Percentiles rank a stretch among this genome's conserved stretches.
These are phyloP conservation scores for Bretschneidera sinensis DNA, from an alignment of 345 rosid genomes.

Conservation along the genomic window DNA sequence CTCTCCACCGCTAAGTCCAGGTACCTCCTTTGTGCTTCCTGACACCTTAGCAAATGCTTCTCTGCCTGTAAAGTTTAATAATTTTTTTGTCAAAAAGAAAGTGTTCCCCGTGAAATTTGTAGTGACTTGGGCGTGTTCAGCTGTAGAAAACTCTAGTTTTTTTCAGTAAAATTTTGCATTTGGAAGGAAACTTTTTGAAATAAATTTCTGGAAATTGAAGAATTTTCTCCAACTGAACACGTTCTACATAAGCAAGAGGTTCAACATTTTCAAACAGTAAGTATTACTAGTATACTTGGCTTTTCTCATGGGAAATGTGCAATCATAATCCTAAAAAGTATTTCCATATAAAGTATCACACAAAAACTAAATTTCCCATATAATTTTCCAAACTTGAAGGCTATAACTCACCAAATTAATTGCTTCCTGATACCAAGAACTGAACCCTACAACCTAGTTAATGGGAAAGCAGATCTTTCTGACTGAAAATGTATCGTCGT, in stretches of 20 bases:
- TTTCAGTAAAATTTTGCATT: too few relatives aligned
- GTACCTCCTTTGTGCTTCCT: constrained; percentile 11
- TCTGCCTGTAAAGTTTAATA: too few relatives aligned
- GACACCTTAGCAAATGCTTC: not conserved
- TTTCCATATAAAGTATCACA: not conserved
- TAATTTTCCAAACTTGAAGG: not conserved
- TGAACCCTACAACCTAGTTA: not conserved
- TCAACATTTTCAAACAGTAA: not conserved
- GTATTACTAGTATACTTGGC: not conserved
- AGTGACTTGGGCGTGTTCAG: too few relatives aligned
- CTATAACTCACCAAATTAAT: not conserved
- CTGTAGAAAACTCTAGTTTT: too few relatives aligned
- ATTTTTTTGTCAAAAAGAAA: too few relatives aligned
- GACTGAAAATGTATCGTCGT: too few relatives aligned
- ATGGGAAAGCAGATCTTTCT: not conserved
- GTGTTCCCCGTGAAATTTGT: too few relatives aligned
- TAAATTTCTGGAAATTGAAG: too few relatives aligned
- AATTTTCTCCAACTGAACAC: too few relatives aligned
- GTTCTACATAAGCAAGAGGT: too few relatives aligned
- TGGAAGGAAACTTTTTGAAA: not conserved
- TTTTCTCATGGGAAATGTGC: not conserved
- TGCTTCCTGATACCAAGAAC: not conserved
- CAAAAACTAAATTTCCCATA: not conserved
- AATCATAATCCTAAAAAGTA: not conserved
- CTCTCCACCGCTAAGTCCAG: not conserved